phyloP scores from a whole-genome alignment of 2,329 filamentous ascomycete species.

The Zarea fungicola region DNA sequence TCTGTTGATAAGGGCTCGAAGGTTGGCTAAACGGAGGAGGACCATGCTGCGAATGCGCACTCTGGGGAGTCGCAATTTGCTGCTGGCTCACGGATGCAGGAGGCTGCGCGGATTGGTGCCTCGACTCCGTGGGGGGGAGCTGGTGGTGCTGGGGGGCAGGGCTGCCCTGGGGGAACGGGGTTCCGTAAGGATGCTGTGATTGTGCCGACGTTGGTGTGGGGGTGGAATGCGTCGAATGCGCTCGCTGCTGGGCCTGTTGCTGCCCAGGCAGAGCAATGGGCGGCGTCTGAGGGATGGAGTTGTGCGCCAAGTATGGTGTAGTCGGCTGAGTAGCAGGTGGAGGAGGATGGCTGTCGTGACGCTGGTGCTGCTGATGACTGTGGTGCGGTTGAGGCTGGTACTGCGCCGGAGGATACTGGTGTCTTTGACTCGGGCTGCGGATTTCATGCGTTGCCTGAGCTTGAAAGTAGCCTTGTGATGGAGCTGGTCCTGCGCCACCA shows the following conservation, averaged over 20 bases:
- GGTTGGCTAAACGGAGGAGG: slow-evolving; percentile 28
- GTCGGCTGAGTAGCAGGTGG: slow-evolving; percentile 26
- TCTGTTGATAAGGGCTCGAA: slow-evolving; percentile 57
- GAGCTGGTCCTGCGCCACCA: slow-evolving; percentile 32
- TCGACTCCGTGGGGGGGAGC: slow-evolving; percentile 36
- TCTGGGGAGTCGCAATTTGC: slow-evolving; percentile 37
- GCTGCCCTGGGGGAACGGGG: slow-evolving; percentile 48
- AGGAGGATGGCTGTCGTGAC: slow-evolving; percentile 43
- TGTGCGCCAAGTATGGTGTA: slow-evolving; percentile 37
- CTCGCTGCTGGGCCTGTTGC: slow-evolving; percentile 39
- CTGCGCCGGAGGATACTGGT: slow-evolving; percentile 43
- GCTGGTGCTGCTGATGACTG: slow-evolving; percentile 28
- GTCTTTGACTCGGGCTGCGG: slow-evolving; percentile 46
- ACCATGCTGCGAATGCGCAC: slow-evolving; percentile 31
- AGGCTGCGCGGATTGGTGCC: slow-evolving; percentile 49
- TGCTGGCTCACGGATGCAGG: slow-evolving; percentile 49
- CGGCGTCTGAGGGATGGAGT: slow-evolving; percentile 43
- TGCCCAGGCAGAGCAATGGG: slow-evolving; percentile 40
- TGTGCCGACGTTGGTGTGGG: slow-evolving; percentile 59
- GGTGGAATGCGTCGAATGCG: slow-evolving; percentile 54
- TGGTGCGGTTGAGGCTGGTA: slow-evolving; percentile 21
- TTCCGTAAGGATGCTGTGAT: slow-evolving; percentile 50
- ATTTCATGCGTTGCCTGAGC: slow-evolving; percentile 37
- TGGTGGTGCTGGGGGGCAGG: slow-evolving; percentile 43
- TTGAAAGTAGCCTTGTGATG: slow-evolving; percentile 40